Percentiles rank a stretch among this genome's conserved stretches.
Conservation (phyloP, 345 rosid genomes). For the Diplotaxis tenuifolia region DNA sequence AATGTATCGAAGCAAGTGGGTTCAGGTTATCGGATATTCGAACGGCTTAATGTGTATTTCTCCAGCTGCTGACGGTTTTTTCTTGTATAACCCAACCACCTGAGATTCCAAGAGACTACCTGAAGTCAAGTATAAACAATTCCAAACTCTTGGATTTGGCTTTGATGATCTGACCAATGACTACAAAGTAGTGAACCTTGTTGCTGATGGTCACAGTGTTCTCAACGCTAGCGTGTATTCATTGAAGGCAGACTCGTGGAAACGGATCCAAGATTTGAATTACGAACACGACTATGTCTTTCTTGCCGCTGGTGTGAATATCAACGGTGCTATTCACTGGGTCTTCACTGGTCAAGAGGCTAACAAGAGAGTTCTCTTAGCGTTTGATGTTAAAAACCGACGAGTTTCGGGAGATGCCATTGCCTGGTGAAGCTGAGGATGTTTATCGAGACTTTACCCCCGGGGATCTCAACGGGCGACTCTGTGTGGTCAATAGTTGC, state of each 20-base stretch:
- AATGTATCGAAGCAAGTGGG: slow-evolving; percentile 22
- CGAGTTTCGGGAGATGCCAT: no score
- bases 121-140: neutral
- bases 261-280: neutral
- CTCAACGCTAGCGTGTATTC: neutral
- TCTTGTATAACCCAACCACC: slow-evolving; percentile 50
- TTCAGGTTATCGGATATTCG: slow-evolving; percentile 44
- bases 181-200: slow-evolving; percentile 38
- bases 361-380: neutral
- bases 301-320: neutral
- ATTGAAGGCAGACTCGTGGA: no score
- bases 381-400: slow-evolving; percentile 39
- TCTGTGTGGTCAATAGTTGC: slow-evolving; percentile 39
- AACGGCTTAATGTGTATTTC: slow-evolving; percentile 48
- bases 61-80: slow-evolving; percentile 24
- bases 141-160: slow-evolving; percentile 39
- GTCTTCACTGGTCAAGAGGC: neutral
- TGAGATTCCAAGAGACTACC: slow-evolving; percentile 44
- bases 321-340: neutral
- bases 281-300: neutral
- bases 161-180: slow-evolving; percentile 36
- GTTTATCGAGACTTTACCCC: slow-evolving; percentile 32
- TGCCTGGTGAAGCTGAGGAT: slow-evolving; percentile 35
- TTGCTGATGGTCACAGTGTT: neutral
- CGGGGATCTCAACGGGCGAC: slow-evolving; percentile 32